These are phyloP conservation scores for Plasmopara halstedii DNA, from an alignment of 352 stramenopile species.

Conservation along the genomic window DNA sequence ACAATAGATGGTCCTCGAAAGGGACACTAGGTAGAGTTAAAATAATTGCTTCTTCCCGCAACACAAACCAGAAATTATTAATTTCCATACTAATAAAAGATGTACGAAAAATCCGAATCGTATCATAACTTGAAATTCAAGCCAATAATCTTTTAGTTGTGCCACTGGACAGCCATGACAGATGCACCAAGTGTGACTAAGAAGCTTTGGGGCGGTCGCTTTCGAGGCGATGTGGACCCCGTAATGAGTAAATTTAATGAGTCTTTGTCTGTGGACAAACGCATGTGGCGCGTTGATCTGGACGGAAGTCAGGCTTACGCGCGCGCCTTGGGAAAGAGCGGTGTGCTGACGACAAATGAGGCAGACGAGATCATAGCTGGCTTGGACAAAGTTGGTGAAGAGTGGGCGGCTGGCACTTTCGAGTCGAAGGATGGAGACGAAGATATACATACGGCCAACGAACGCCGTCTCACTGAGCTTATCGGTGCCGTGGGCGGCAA, in stretches of 20 bases:
- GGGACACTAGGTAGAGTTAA: too few relatives aligned
- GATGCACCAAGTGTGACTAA: slow-evolving; percentile 40
- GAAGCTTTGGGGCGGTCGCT: slow-evolving; percentile 89
- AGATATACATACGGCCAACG: slow-evolving; percentile 99
- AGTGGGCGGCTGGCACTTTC: slow-evolving; percentile 49
- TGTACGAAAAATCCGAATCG: too few relatives aligned
- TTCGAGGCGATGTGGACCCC: slow-evolving; percentile 93
- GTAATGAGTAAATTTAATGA: slow-evolving; percentile 99
- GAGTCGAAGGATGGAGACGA: slow-evolving; percentile 92
- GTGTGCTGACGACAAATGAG: slow-evolving; percentile 91
- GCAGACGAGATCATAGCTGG: slow-evolving; percentile 27
- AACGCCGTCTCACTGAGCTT: slow-evolving; percentile 96
- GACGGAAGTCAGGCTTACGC: slow-evolving; percentile 95
- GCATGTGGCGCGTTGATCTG: slow-evolving; percentile 96
- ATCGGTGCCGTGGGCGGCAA: slow-evolving; percentile 95
- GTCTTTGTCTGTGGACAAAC: slow-evolving; percentile 95
- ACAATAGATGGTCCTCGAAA: too few relatives aligned
- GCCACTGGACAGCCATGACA: slow-evolving; percentile 12
- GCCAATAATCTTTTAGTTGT: background rate
- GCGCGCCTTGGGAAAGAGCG: slow-evolving; percentile 78
- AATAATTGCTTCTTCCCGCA: too few relatives aligned
- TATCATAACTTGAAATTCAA: too few relatives aligned
- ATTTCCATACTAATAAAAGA: too few relatives aligned
- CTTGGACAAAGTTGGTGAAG: slow-evolving; percentile 22
- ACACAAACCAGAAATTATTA: too few relatives aligned